These are phyloP conservation scores for Platismatia glauca DNA, from an alignment of 495 filamentous ascomycete species.

Conservation along the genomic window DNA sequence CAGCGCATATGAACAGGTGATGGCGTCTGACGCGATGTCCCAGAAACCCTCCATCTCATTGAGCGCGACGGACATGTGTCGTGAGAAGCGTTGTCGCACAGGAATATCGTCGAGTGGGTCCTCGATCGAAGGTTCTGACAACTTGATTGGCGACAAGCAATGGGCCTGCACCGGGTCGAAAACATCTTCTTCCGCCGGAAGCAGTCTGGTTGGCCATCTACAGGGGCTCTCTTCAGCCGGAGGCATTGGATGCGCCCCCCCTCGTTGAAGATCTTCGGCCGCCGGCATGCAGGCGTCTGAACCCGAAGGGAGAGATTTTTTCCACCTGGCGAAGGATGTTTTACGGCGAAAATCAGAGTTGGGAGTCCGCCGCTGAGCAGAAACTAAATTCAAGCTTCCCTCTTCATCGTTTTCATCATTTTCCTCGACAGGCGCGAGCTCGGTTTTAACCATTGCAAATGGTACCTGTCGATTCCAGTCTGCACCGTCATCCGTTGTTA, in stretches of 20 bases:
- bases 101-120: slow-evolving; percentile 15
- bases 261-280: neutral
- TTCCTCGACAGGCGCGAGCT: slow-evolving; percentile 67
- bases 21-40: slow-evolving; percentile 62
- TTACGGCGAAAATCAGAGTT: slow-evolving; percentile 15
- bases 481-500: slow-evolving; percentile 41
- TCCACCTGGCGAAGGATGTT: slow-evolving; percentile 21
- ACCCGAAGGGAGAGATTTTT: neutral
- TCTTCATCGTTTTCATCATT: slow-evolving; percentile 38
- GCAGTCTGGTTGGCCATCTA: neutral
- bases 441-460: slow-evolving; percentile 35
- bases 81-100: slow-evolving; percentile 1
- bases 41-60: slow-evolving; percentile 40
- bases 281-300: neutral
- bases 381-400: slow-evolving; percentile 23
- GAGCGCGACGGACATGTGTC: slow-evolving; percentile 5
- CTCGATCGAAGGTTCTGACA: slow-evolving; percentile 31
- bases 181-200: neutral
- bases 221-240: neutral
- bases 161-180: slow-evolving; percentile 27
- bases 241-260: neutral
- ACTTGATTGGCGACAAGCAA: slow-evolving; percentile 33
- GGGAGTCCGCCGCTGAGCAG: slow-evolving; percentile 3
- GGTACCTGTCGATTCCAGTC: slow-evolving; percentile 39
- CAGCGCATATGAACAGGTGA: slow-evolving; percentile 90